Evolutionary conservation across 805 yeast species (phyloP), one percentile per base, ranked within the genome.

Genomic region (Wickerhamomyces subpelliculosus): DNA sequence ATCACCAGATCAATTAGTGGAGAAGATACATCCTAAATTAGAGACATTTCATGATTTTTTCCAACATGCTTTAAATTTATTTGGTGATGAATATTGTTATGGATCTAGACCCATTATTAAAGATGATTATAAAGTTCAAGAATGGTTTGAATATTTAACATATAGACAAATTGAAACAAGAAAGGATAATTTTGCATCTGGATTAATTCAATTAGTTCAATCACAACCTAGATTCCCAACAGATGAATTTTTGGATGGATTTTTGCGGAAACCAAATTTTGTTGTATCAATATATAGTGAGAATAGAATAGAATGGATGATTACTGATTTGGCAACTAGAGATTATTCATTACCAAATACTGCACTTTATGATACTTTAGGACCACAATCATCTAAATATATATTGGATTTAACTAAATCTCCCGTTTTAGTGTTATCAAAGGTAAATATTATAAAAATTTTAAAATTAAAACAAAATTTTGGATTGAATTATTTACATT

Each of bases 241-340:
- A n/a, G n/a, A n/a, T n/a, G n/a, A n/a, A n/a, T n/a, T n/a, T n/a
- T n/a, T n/a, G n/a, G n/a, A n/a, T n/a, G n/a, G n/a, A n/a, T n/a
- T n/a, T n/a, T n/a, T n/a, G n/a, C n/a, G n/a, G n/a, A n/a, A n/a
- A n/a, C n/a, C n/a, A n/a, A n/a, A 8, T 36, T 78, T 75, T 46
- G 60, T 75, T 23, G 71, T 79, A 23, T 61, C 81, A 3, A 48
- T 81, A 7, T 72, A 73, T 50, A 68, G 82, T 16, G 61, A 67
- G 29, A 81, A 80, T 52, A 61, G 79, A 35, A 61, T 68, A 11
- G 85, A 82, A 58, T 83, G 93, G 93, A 62, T 67, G 14, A 49
- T 80, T 12, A 58, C 82, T 18, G 87, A 80, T 51, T 54, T 80
- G 48, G 84, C 87, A 1, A 76, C 83, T 49, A 67, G 65, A 27